Percentiles rank a stretch among this genome's conserved stretches.
Conservation (phyloP, 2,329 filamentous ascomycete genomes). For the Tolypocladium tundrense region DNA sequence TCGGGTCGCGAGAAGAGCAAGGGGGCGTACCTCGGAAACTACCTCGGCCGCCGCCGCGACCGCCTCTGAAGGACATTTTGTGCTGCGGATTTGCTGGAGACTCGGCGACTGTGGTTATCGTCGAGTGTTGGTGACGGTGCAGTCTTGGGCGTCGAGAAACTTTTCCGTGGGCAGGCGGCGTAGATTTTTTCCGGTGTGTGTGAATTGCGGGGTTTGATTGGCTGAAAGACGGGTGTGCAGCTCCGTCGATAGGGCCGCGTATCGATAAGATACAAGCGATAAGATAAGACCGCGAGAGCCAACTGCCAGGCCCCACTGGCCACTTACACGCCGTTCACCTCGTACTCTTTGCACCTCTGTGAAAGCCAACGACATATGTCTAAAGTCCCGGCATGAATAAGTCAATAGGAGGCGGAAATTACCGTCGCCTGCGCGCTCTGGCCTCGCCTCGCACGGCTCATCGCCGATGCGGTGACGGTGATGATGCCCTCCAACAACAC, state of each 20-base stretch:
- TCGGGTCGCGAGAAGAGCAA: neutral
- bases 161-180: conserved; percentile 4
- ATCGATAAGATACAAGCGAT: neutral
- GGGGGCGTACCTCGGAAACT: conserved; percentile 8
- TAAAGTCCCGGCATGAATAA: neutral
- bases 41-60: conserved; percentile 10
- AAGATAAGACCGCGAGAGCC: neutral
- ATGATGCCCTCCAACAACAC: neutral
- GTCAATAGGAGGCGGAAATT: neutral
- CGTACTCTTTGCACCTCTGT: neutral
- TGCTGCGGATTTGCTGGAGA: neutral
- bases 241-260: neutral
- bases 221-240: neutral
- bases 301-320: neutral
- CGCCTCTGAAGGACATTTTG: conserved; percentile 11
- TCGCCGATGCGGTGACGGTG: neutral
- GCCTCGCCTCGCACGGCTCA: neutral
- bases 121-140: neutral
- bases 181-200: conserved; percentile 1
- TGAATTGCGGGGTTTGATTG: neutral
- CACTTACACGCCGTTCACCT: neutral
- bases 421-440: neutral
- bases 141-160: conserved; percentile 3
- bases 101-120: neutral
- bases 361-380: neutral